A percentile compares a stretch with the other conserved stretches of the same genome.
Evolutionary conservation across 1,284 basidiomycete species (phyloP).

Genomic region (Caloboletus inedulis): DNA sequence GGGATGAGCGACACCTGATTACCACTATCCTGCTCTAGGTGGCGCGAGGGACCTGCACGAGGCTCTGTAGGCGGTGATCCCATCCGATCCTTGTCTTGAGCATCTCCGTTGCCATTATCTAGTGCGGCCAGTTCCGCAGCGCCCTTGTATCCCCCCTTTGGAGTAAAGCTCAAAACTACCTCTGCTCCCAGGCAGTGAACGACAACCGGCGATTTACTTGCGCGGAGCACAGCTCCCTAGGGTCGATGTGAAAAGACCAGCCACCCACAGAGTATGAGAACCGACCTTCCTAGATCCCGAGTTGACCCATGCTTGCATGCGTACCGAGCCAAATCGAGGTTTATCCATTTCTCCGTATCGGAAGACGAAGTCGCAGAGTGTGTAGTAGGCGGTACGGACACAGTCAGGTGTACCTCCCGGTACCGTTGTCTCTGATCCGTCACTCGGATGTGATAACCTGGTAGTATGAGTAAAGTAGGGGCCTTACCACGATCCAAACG

Average conservation of each 20-base stretch:
- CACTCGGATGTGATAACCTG: conserved; percentile 6
- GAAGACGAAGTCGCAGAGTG: conserved; percentile 21
- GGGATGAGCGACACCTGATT: neutral
- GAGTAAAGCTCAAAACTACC: conserved; percentile 22
- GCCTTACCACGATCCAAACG: conserved; percentile 13
- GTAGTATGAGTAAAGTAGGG: conserved; percentile 35
- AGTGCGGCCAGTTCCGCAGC: neutral
- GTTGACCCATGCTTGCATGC: conserved; percentile 34
- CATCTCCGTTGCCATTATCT: conserved; percentile 16
- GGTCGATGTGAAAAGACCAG: conserved; percentile 5
- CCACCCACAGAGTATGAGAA: neutral
- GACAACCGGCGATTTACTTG: conserved; percentile 19
- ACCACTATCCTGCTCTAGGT: neutral
- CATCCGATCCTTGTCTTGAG: conserved; percentile 2
- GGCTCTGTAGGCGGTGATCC: conserved; percentile 1
- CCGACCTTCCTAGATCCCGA: conserved; percentile 37
- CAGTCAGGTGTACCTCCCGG: conserved; percentile 29
- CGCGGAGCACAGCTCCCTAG: conserved; percentile 25
- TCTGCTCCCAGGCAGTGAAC: conserved; percentile 28
- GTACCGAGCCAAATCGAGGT: conserved; percentile 29
- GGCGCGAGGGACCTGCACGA: conserved; percentile 1
- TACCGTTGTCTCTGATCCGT: conserved; percentile 15
- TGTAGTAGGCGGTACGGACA: conserved; percentile 25
- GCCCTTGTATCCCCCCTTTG: conserved; percentile 25
- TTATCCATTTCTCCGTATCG: conserved; percentile 21